Conservation (phyloP, 441 rosid genomes). For the Adansonia rubrostipa region DNA sequence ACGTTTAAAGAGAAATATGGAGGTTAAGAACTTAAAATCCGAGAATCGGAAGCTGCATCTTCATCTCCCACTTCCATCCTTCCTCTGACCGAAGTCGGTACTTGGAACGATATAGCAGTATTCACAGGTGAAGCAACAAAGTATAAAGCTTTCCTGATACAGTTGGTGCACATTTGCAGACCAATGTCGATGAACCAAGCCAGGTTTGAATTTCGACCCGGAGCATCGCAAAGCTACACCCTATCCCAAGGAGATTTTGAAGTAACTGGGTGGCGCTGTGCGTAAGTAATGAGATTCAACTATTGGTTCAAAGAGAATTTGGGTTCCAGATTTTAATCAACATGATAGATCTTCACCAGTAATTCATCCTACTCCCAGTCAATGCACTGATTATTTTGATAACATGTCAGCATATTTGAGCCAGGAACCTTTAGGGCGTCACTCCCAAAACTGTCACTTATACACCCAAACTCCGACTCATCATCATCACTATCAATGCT, state of each 20-base stretch:
- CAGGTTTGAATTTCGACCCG: not conserved
- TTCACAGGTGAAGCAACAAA: constrained; percentile 11
- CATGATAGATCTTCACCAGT: not conserved
- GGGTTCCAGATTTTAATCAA: not conserved
- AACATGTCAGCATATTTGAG: constrained; percentile 50
- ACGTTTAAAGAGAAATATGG: not conserved
- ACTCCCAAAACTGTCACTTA: constrained; percentile 53
- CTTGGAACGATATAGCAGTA: not conserved
- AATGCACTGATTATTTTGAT: constrained; percentile 52
- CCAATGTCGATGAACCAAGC: not conserved
- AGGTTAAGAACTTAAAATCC: not conserved
- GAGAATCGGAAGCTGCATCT: not conserved
- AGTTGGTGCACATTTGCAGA: not conserved
- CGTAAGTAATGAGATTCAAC: not conserved
- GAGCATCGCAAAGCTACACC: constrained; percentile 5
- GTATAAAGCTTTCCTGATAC: not conserved
- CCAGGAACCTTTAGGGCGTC: constrained; percentile 41
- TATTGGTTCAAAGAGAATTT: not conserved
- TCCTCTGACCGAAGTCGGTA: not conserved
- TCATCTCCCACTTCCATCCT: not conserved
- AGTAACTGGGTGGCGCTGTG: not conserved
- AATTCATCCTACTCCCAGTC: constrained; percentile 41
- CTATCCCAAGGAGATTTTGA: not conserved
- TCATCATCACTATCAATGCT: constrained; percentile 60
- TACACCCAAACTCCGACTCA: constrained; percentile 46